Percentiles rank a stretch among this genome's conserved stretches.
Evolutionary conservation across 108 stramenopile genomes (phyloP).

Genomic region (Chaetoceros tenuissimus): DNA sequence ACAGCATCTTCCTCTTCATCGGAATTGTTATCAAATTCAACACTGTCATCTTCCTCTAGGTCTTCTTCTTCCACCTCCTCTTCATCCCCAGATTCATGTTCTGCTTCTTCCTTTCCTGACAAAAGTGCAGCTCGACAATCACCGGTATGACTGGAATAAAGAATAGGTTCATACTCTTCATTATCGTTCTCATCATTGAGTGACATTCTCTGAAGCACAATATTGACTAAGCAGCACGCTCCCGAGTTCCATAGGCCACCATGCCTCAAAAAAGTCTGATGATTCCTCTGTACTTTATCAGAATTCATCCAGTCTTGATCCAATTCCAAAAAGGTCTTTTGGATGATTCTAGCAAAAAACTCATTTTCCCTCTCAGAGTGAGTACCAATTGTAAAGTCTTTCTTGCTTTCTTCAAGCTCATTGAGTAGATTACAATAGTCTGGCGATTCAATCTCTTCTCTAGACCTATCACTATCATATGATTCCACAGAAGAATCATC

Average conservation of each 20-base stretch:
- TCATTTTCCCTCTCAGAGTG: conserved; percentile 64
- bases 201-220: conserved; percentile 66
- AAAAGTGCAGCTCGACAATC: conserved; percentile 82
- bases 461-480: not conserved
- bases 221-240: conserved; percentile 68
- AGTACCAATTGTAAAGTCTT: conserved; percentile 46
- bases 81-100: conserved; percentile 30
- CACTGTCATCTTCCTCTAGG: conserved; percentile 66
- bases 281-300: conserved; percentile 68
- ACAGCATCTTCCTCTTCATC: conserved; percentile 69
- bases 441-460: not conserved
- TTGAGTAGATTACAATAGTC: not conserved
- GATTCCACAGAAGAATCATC: not conserved
- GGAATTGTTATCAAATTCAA: conserved; percentile 57
- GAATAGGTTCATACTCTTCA: conserved; percentile 45
- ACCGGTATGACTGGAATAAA: conserved; percentile 80
- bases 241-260: conserved; percentile 86
- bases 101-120: conserved; percentile 49
- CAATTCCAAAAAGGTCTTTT: conserved; percentile 66
- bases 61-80: conserved; percentile 54
- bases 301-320: conserved; percentile 87
- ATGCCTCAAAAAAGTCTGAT: conserved; percentile 70
- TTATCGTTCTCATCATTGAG: conserved; percentile 76
- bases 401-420: not conserved
- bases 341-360: conserved; percentile 59